Base-by-base conservation (phyloP, 495 filamentous ascomycete genomes). In the Xylaria venustula region DNA sequence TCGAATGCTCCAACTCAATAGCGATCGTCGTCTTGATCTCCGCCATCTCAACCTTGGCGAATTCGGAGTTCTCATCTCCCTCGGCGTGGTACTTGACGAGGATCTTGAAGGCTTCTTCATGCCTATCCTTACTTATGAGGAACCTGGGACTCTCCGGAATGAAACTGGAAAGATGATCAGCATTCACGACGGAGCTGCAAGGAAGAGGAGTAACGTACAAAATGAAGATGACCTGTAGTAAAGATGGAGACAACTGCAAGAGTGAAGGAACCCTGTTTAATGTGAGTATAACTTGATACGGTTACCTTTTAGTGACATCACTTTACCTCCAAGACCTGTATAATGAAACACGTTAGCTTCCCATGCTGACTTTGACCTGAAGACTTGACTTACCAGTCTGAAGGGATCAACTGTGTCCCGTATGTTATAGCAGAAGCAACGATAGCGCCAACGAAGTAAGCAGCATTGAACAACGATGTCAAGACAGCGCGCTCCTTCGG, bases 391-490 rank as follows among this genome's bases (percentile, higher is more conserved):
- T 58, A 70, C 86, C 86, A 88, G 54, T 85, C 75, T 57, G 71
- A 79, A 0, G 74, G 28, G 55, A 88, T 85, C 6, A 64, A 64
- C 55, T 84, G 79, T 1, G 85, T 88, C 7, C 85, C 85, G 52
- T 83, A 79, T 0, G 80, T 83, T 6, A 83, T 75, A 9, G 80
- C 79, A 0, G 85, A 85, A 15, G 85, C 85, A 15, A 84, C 75
- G 51, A 88, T 84, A 49, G 81, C 78, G 6, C 87, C 86, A 60
- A 87, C 74, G 66, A 85, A 89, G 68, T 84, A 88, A 19, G 78
- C 81, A 4, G 83, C 81, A 66, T 89, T 88, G 77, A 88, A 89
- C 4, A 89, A 77, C 26, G 84, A 87, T 4, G 85, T 89, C 61
- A 90, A 67, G 41, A 87, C 78, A 12, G 84, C 76, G 60, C 86